Base-by-base conservation (phyloP, 331 rosid species). In the Prunus yedoensis region DNA sequence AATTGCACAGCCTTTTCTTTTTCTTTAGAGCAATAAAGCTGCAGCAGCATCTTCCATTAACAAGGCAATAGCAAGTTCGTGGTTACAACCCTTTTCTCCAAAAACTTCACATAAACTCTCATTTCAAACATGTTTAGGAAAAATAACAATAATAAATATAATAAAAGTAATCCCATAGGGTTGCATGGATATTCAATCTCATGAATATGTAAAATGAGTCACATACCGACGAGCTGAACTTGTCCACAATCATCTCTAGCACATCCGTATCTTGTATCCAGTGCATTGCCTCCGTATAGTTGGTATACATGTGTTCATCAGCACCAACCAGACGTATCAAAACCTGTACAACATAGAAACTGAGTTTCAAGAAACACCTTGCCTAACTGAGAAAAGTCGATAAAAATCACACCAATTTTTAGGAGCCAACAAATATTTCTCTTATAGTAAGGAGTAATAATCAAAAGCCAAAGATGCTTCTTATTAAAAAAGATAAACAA, bases 201-300 rank as follows among this genome's bases (percentile, higher is more conserved):
- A 66, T 3, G 1, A 10, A 47, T n/a, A 70, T 52, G 53, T 62
- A 38, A 61, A 78, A 73, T 35, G 41, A 30, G 68, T 65, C 71
- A 89, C 99, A 88, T 85, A 95, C 99, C 12, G 99, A 89, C 76
- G 97, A 89, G 77, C 93, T 95, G 81, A 95, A 91, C 86, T 92
- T 92, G 85, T 92, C 98, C 77, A 87, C 96, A 80, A 95, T 95
- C 99, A 95, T 91, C 90, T 95, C 99, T 66, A 95, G 89, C 79
- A 95, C 91, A 82, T 88, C 86, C 12, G 91, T 87, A 28, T 88
- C 93, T 88, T 91, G 97, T 59, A 92, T 92, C 99, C 99, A 95
- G 77, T 89, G 89, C 97, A 95, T 88, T 50, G 91, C 88, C 78
- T 95, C 98, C 47, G 70, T 81, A 74, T 91, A 85, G 86, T 87